A percentile compares a stretch with the other conserved stretches of the same genome.
phyloP scores from a whole-genome alignment of 768 basidiomycete genomes.

The Tremella fuciformis region DNA sequence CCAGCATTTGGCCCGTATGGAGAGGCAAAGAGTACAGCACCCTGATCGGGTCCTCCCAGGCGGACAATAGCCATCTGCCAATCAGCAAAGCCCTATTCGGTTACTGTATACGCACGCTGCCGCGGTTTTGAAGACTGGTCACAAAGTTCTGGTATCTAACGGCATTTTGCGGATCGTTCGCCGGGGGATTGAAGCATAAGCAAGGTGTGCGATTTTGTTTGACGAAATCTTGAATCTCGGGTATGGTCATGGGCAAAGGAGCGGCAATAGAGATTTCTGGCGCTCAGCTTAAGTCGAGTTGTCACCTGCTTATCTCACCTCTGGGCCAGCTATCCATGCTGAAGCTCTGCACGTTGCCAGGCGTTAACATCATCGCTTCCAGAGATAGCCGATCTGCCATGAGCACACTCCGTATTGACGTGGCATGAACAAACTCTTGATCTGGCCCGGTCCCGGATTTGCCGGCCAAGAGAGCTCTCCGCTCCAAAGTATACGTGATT shows the following conservation, averaged over 20 bases:
- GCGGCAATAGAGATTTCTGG: constrained; percentile 1
- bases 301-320: background rate
- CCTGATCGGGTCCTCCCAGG: constrained; percentile 23
- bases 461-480: constrained; percentile 4
- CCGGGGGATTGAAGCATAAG: constrained; percentile 2
- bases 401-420: background rate
- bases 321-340: constrained; percentile 10
- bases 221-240: constrained; percentile 3
- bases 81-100: constrained; percentile 2
- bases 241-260: constrained; percentile 1
- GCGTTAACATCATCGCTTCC: background rate
- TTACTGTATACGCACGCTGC: background rate
- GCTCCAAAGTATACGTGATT: constrained; percentile 1
- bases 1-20: constrained; percentile 11
- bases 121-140: background rate
- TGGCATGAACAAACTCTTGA: background rate
- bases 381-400: constrained; percentile 2
- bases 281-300: no score
- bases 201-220: constrained; percentile 7
- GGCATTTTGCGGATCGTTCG: constrained; percentile 7
- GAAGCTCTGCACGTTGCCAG: background rate
- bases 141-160: constrained; percentile 3
- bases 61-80: constrained; percentile 24
- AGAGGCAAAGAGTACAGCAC: constrained; percentile 25
- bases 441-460: background rate